phyloP scores from a whole-genome alignment of 2,329 filamentous ascomycete species.

The Venturia effusa region DNA sequence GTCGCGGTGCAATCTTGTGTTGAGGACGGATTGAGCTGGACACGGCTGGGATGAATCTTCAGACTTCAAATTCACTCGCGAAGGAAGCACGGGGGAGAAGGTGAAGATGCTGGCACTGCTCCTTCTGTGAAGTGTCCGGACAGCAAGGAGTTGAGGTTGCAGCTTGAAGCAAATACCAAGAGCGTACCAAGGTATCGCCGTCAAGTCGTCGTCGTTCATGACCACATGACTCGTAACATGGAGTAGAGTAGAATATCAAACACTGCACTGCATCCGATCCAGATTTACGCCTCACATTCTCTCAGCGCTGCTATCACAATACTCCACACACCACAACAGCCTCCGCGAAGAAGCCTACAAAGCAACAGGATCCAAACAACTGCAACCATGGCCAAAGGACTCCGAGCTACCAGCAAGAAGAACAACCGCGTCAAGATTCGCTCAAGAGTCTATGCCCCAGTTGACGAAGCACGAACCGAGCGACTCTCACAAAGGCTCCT shows the following conservation, averaged over 20 bases:
- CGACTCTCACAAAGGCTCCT: slow-evolving; percentile 78
- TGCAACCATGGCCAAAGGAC: slow-evolving; percentile 71
- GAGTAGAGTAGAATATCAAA: too few relatives aligned
- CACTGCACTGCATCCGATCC: too few relatives aligned
- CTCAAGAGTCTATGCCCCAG: slow-evolving; percentile 71
- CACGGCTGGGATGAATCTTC: not conserved
- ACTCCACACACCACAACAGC: not conserved
- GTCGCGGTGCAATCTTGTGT: not conserved
- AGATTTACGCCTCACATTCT: too few relatives aligned
- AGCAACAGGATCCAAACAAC: not conserved
- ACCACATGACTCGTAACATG: not conserved
- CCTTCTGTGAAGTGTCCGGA: not conserved
- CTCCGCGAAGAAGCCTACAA: not conserved
- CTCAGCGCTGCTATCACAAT: not conserved
- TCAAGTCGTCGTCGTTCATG: not conserved
- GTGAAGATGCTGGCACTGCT: not conserved
- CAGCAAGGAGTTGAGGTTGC: not conserved
- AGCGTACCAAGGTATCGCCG: not conserved
- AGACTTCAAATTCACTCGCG: not conserved
- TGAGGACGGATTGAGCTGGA: not conserved
- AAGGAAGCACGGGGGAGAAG: not conserved
- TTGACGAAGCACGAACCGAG: slow-evolving; percentile 66
- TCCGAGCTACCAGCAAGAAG: slow-evolving; percentile 69
- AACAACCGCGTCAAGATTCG: slow-evolving; percentile 74
- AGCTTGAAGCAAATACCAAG: too few relatives aligned